phyloP scores from a whole-genome alignment of 2,329 filamentous ascomycete genomes.

The Davidsoniella eucalypti region DNA sequence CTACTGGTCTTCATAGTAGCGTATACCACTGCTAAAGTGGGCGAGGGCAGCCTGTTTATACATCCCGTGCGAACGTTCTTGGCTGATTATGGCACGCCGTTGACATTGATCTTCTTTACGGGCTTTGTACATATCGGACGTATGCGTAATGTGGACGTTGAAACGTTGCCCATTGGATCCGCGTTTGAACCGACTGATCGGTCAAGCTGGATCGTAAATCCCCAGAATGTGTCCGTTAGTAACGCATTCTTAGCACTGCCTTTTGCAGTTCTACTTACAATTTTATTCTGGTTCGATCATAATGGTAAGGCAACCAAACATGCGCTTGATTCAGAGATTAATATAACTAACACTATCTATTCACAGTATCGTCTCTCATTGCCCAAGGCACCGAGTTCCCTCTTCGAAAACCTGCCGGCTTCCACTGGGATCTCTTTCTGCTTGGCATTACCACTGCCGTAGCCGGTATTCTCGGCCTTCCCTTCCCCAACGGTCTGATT shows the following conservation, averaged over 20 bases:
- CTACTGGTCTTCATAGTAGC: constrained; percentile 63
- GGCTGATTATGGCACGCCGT: constrained; percentile 75
- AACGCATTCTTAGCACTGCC: constrained; percentile 77
- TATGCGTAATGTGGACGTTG: constrained; percentile 54
- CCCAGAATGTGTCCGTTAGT: constrained; percentile 58
- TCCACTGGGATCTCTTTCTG: constrained; percentile 75
- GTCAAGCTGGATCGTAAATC: constrained; percentile 60
- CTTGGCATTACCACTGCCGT: constrained; percentile 63
- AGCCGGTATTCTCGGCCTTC: constrained; percentile 58
- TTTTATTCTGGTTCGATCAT: constrained; percentile 82
- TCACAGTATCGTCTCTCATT: constrained; percentile 59
- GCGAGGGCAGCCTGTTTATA: constrained; percentile 54
- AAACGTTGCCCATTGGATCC: constrained; percentile 56
- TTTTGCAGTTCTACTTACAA: constrained; percentile 66
- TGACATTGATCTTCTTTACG: constrained; percentile 75
- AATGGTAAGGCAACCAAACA: constrained; percentile 39
- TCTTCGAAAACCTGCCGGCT: constrained; percentile 63
- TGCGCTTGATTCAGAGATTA: not conserved
- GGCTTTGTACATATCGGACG: constrained; percentile 77
- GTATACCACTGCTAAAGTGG: constrained; percentile 57
- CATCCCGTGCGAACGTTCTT: constrained; percentile 65
- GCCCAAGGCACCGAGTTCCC: constrained; percentile 73
- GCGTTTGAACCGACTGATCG: constrained; percentile 65
- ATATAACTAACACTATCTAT: not conserved
- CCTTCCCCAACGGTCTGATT: constrained; percentile 70